Percentiles rank a stretch among this genome's conserved stretches.
These are phyloP conservation scores for Mycosarcoma mackinlayi DNA, from an alignment of 1,284 basidiomycete species.

Conservation along the genomic window DNA sequence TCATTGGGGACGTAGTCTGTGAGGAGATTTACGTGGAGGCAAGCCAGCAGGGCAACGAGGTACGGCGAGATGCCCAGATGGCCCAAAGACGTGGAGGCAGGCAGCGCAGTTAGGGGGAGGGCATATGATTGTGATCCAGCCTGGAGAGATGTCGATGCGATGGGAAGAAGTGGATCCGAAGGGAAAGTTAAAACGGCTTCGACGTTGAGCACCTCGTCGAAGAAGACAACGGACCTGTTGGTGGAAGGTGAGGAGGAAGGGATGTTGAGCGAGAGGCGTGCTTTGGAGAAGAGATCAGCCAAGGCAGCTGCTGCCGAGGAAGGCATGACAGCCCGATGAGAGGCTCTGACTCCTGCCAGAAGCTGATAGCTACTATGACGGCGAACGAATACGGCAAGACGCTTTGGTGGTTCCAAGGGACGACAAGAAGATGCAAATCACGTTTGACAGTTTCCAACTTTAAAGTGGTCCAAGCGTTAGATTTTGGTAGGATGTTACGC, in stretches of 20 bases:
- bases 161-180: constrained; percentile 16
- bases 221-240: constrained; percentile 31
- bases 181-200: constrained; percentile 30
- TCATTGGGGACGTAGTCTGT: constrained; percentile 39
- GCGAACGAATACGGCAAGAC: not conserved
- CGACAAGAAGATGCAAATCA: constrained; percentile 2
- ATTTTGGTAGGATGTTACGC: not conserved
- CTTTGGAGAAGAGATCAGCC: constrained; percentile 34
- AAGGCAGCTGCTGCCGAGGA: constrained; percentile 19
- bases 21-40: constrained; percentile 35
- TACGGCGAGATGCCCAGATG: constrained; percentile 20
- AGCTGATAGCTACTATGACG: not conserved
- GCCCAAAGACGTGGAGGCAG: constrained; percentile 1
- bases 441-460: not conserved
- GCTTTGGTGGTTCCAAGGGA: constrained; percentile 6
- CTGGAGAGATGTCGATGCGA: constrained; percentile 7
- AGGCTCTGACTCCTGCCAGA: too few species aligned
- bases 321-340: constrained; percentile 11
- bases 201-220: constrained; percentile 40
- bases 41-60: constrained; percentile 35
- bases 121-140: not conserved
- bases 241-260: constrained; percentile 18
- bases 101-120: constrained; percentile 13
- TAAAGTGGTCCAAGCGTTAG: constrained; percentile 2
- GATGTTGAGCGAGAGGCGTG: constrained; percentile 23